Evolutionary conservation across 352 stramenopile species (phyloP).

Genomic region (Phytophthora brassicae): DNA sequence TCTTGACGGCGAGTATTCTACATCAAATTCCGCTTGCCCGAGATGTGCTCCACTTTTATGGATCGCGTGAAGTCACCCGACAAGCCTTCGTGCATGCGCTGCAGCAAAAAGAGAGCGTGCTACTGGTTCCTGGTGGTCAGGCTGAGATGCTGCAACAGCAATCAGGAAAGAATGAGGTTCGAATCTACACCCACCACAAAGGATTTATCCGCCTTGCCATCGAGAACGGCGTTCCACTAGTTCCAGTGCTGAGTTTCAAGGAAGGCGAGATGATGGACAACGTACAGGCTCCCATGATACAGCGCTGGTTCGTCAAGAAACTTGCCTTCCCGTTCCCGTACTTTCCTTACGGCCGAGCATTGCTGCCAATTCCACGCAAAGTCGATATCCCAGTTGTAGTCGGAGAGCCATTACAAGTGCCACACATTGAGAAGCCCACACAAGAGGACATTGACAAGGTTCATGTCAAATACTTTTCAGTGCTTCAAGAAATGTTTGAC

Average conservation of each 20-base stretch:
- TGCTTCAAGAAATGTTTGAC: constrained; percentile 60
- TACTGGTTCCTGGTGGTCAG: constrained; percentile 80
- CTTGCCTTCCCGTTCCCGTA: constrained; percentile 81
- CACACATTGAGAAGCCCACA: constrained; percentile 47
- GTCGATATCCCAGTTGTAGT: constrained; percentile 67
- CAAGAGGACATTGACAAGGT: constrained; percentile 60
- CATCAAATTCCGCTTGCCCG: constrained; percentile 79
- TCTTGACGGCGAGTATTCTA: constrained; percentile 76
- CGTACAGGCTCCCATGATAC: constrained; percentile 62
- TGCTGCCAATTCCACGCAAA: constrained; percentile 72
- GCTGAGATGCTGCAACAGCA: constrained; percentile 81
- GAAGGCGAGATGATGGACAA: constrained; percentile 87
- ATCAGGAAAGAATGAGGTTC: constrained; percentile 59
- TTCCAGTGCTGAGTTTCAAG: constrained; percentile 81
- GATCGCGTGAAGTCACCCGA: constrained; percentile 72
- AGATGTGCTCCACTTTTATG: constrained; percentile 77
- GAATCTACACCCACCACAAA: constrained; percentile 75
- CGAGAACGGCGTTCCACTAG: constrained; percentile 68
- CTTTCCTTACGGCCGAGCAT: constrained; percentile 67
- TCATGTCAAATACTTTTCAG: constrained; percentile 62
- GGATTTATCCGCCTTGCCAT: constrained; percentile 82
- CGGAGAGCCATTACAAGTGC: constrained; percentile 56
- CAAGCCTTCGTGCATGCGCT: constrained; percentile 57
- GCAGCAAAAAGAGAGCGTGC: constrained; percentile 57
- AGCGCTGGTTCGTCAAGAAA: constrained; percentile 80